Base-by-base conservation (phyloP, 2,329 filamentous ascomycete species). In the Dendrostoma leiphaemia region DNA sequence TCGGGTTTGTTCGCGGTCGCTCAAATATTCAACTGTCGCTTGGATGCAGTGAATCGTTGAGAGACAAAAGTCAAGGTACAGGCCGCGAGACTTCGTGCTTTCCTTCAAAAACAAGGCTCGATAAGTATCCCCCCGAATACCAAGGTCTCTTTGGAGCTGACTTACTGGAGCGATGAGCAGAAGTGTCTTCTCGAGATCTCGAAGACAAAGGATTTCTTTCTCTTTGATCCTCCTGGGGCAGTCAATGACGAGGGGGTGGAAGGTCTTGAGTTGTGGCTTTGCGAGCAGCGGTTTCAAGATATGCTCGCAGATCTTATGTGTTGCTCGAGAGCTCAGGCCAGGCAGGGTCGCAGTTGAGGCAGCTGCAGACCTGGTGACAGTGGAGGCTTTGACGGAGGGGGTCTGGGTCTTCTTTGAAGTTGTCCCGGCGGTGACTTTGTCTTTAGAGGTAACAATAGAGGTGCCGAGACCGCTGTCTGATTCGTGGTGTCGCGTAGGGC, bases 111-210 rank as follows among this genome's bases (percentile, higher is more conserved):
- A 79, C 79, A 84, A 83, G 80, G 75, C 84, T 81, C 81, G 80
- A 86, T 85, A 80, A 84, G 83, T 75, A 80, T 78, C 73, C 81
- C 80, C 79, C 79, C 80, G 80, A 74, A 80, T 70, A 69, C 77
- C 76, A 72, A 70, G 69, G 74, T 76, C 72, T 74, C 74, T 73
- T 62, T 67, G 62, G 62, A 77, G 68, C 68, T 78, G 71, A 95
- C 92, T 95, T 88, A 97, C 93, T 71, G 90, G 90, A 76, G 92
- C 91, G 70, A 92, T 84, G 73, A 92, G 91, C 66, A 97, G 84
- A 58, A 97, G 78, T 9, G 88, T 93, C 82, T 96, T 96, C 74
- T 97, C 93, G 47, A 97, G 81, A 72, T 97, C 93, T 70, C 93
- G 86, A 52, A 97, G 83, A 74, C 89, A 96, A 69, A 89, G 85